These are phyloP conservation scores for Pseudoneurospora amorphoporcata DNA, from an alignment of 495 filamentous ascomycete genomes.

Conservation along the genomic window DNA sequence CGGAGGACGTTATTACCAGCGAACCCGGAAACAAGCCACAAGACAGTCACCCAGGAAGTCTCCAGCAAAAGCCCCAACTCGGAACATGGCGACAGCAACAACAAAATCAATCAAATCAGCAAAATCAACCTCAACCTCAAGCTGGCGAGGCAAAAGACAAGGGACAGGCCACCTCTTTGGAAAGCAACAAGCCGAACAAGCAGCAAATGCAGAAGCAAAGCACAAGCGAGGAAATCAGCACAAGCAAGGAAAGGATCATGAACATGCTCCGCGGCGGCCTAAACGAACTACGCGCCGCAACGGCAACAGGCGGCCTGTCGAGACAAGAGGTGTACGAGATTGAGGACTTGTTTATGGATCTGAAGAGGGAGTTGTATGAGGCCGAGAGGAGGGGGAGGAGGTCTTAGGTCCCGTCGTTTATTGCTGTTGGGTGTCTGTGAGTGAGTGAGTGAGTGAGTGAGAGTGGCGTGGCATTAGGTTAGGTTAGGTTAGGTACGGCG, in stretches of 20 bases:
- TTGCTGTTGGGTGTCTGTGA: no score
- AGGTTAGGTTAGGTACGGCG: no score
- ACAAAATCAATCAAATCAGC: no score
- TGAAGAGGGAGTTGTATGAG: slow-evolving; percentile 52
- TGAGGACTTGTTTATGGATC: slow-evolving; percentile 59
- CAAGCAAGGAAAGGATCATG: slow-evolving; percentile 31
- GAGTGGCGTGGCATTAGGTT: no score
- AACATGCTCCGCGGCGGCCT: slow-evolving; percentile 40
- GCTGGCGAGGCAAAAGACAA: no score
- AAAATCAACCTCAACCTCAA: no score
- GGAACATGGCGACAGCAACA: background rate
- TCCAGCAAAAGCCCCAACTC: background rate
- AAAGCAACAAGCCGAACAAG: no score
- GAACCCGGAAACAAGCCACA: background rate
- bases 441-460: no score
- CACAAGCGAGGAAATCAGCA: background rate
- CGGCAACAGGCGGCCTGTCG: slow-evolving; percentile 23
- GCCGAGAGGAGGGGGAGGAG: slow-evolving; percentile 41
- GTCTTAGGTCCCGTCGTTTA: no score
- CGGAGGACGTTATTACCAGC: background rate
- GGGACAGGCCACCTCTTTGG: no score
- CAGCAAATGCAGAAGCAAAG: no score
- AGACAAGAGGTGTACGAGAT: slow-evolving; percentile 45
- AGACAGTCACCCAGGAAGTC: background rate
- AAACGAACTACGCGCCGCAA: slow-evolving; percentile 38